phyloP scores from a whole-genome alignment of 169 alveolate species.

The Plasmodium falciparum region DNA sequence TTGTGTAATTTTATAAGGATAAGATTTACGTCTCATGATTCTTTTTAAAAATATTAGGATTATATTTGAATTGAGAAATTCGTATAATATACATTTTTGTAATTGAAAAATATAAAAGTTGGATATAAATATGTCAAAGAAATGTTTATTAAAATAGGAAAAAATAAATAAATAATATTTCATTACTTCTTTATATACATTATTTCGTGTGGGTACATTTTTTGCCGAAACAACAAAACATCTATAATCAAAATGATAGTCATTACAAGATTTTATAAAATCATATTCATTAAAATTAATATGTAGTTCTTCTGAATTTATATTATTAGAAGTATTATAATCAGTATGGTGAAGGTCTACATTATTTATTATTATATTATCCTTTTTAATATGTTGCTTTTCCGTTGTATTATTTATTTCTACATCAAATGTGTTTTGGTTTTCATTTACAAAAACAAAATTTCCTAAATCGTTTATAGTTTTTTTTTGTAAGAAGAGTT shows the following conservation, averaged over 20 bases:
- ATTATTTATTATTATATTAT: neutral
- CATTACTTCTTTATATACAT: constrained; percentile 9
- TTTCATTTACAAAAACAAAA: constrained; percentile 1
- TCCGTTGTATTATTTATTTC: neutral
- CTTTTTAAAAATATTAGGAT: constrained; percentile 39
- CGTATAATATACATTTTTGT: neutral
- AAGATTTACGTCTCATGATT: constrained; percentile 34
- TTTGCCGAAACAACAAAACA: neutral
- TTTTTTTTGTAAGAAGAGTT: neutral
- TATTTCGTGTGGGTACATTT: neutral
- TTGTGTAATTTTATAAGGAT: constrained; percentile 61
- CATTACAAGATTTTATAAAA: neutral
- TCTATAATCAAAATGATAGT: neutral
- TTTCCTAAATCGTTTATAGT: constrained; percentile 1
- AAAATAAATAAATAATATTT: constrained; percentile 50
- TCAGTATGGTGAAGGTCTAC: neutral
- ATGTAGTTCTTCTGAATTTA: neutral
- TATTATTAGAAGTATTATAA: neutral
- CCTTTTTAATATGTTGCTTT: neutral
- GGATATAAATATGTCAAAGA: constrained; percentile 29
- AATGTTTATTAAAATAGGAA: constrained; percentile 40
- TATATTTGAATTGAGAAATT: constrained; percentile 12
- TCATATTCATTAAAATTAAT: neutral
- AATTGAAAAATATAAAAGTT: neutral
- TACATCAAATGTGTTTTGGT: neutral